These are phyloP conservation scores for Diaporthe helianthi DNA, from an alignment of 2,329 filamentous ascomycete genomes.

Conservation along the genomic window DNA sequence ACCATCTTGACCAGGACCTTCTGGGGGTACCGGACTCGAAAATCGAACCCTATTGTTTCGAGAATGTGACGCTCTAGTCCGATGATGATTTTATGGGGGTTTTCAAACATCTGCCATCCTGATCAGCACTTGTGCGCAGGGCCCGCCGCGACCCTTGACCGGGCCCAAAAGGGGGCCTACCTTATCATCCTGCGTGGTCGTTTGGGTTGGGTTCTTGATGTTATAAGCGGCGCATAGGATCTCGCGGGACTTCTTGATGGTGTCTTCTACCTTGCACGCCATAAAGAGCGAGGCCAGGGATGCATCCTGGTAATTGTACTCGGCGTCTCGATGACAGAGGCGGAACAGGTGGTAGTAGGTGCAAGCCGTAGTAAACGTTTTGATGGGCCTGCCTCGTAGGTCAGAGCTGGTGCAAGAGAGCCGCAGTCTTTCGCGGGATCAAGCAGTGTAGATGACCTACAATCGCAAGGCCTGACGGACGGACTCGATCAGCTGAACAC, in stretches of 20 bases:
- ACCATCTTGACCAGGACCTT: conserved; percentile 83
- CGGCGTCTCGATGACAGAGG: conserved; percentile 80
- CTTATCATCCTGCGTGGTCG: conserved; percentile 79
- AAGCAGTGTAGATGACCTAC: conserved; percentile 54
- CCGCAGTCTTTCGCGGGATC: neutral
- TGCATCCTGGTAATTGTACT: conserved; percentile 87
- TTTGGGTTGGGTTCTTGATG: conserved; percentile 73
- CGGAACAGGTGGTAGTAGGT: conserved; percentile 95
- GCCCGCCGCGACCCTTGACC: neutral
- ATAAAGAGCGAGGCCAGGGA: conserved; percentile 88
- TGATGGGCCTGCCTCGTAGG: conserved; percentile 63
- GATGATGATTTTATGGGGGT: conserved; percentile 79
- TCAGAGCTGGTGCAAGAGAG: conserved; percentile 42
- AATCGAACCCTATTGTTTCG: conserved; percentile 92
- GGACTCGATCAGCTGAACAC: conserved; percentile 87
- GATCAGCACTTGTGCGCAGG: conserved; percentile 6
- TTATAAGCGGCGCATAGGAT: conserved; percentile 92
- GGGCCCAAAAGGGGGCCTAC: conserved; percentile 52
- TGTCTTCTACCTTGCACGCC: conserved; percentile 97
- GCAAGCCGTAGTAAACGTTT: conserved; percentile 90
- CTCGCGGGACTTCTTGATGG: conserved; percentile 93
- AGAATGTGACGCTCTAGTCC: conserved; percentile 92
- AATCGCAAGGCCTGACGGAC: conserved; percentile 80
- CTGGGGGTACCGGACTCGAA: conserved; percentile 87
- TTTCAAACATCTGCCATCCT: conserved; percentile 73